These are phyloP conservation scores for Tolypocladium endophyticum DNA, from an alignment of 2,329 filamentous ascomycete species.

Conservation along the genomic window DNA sequence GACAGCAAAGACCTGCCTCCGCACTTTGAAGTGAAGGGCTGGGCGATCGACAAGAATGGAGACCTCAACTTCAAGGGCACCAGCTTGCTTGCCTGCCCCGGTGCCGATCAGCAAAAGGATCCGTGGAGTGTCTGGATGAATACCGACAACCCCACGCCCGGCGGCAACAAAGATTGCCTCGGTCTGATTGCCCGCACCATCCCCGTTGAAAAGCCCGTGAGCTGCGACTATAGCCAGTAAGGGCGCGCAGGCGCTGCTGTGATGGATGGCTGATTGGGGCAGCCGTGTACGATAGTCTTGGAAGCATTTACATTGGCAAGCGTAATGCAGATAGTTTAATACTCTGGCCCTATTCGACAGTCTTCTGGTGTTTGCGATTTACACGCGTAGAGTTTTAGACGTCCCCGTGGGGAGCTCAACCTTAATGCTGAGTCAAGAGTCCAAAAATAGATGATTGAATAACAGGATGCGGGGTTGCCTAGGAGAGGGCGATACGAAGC, in stretches of 20 bases:
- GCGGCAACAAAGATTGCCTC: conserved; percentile 24
- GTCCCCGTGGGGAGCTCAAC: neutral
- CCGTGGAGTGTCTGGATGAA: conserved; percentile 30
- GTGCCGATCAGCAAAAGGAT: conserved; percentile 26
- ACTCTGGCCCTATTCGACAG: neutral
- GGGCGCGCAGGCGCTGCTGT: neutral
- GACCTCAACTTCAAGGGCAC: conserved; percentile 34
- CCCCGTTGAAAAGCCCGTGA: conserved; percentile 17
- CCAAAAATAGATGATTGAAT: too few relatives aligned
- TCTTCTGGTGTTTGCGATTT: neutral
- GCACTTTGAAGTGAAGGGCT: conserved; percentile 36
- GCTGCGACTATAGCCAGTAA: conserved; percentile 22
- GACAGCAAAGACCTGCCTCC: conserved; percentile 25
- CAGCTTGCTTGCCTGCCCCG: conserved; percentile 43
- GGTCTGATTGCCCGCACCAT: conserved; percentile 21
- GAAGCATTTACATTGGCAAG: neutral
- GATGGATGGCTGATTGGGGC: neutral
- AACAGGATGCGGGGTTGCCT: too few relatives aligned
- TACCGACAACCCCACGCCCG: conserved; percentile 22
- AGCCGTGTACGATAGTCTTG: neutral
- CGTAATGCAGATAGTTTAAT: neutral
- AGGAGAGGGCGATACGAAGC: too few relatives aligned
- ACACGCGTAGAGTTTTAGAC: neutral
- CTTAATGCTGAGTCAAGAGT: too few relatives aligned
- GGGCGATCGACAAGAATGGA: conserved; percentile 28